Conservation (phyloP, 2,329 filamentous ascomycete genomes). For the Polychaeton citri region DNA sequence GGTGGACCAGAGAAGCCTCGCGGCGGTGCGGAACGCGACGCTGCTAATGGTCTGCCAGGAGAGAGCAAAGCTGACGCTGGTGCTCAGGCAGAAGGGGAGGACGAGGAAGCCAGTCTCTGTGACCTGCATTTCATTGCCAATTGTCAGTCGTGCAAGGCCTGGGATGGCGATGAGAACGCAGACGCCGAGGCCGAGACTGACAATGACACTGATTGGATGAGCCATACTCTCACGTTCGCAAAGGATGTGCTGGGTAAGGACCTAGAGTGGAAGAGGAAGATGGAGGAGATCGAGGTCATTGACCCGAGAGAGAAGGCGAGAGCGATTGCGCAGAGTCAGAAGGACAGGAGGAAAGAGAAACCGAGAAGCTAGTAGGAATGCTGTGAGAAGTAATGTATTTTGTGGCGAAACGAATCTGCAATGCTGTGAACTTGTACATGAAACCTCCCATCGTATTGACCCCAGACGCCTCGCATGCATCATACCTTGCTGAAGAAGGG, state of each 20-base stretch:
- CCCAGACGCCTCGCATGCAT: too few species aligned
- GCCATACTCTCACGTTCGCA: slow-evolving; percentile 70
- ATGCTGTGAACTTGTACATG: too few species aligned
- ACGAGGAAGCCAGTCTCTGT: slow-evolving; percentile 60
- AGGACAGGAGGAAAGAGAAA: slow-evolving; percentile 12
- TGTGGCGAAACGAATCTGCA: too few species aligned
- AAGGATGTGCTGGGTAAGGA: slow-evolving; percentile 87
- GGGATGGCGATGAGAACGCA: slow-evolving; percentile 58
- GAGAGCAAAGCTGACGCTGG: slow-evolving; percentile 1
- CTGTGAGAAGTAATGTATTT: too few species aligned
- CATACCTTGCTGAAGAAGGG: too few species aligned
- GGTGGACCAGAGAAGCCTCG: neutral
- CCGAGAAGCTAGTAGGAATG: slow-evolving; percentile 3
- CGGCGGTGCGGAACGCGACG: slow-evolving; percentile 1
- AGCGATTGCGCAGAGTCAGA: slow-evolving; percentile 12
- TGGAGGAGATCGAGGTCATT: slow-evolving; percentile 79
- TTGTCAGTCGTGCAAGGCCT: slow-evolving; percentile 80
- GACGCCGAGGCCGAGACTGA: slow-evolving; percentile 45
- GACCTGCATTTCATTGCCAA: slow-evolving; percentile 93
- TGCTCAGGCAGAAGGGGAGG: slow-evolving; percentile 35
- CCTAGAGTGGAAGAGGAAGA: slow-evolving; percentile 76
- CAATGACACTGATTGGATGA: slow-evolving; percentile 59
- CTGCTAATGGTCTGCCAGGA: slow-evolving; percentile 2
- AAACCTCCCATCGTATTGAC: too few species aligned
- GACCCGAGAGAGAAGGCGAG: slow-evolving; percentile 38